Percentiles rank a stretch among this genome's conserved stretches.
phyloP scores from a whole-genome alignment of 805 yeast genomes.

The Candida awuae region DNA sequence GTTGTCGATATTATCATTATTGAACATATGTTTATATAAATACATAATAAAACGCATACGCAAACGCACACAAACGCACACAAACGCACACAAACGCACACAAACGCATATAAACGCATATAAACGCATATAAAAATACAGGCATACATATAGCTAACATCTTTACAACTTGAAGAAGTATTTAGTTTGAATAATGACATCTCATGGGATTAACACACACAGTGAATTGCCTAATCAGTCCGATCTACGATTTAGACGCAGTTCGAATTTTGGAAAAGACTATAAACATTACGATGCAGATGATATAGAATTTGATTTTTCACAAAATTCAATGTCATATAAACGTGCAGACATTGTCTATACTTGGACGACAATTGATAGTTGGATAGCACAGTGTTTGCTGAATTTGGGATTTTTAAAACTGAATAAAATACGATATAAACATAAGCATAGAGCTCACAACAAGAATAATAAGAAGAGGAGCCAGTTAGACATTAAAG shows the following conservation, averaged over 20 bases:
- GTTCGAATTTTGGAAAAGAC: not conserved
- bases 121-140: no score
- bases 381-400: not conserved
- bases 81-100: no score
- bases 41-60: no score
- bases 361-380: not conserved
- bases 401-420: not conserved
- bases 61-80: no score
- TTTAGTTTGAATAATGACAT: no score
- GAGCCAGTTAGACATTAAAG: not conserved
- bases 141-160: no score
- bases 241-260: not conserved
- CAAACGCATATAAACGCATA: no score
- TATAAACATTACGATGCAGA: not conserved
- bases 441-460: not conserved
- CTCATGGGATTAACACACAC: no score
- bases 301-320: not conserved
- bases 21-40: no score
- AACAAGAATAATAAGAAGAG: not conserved
- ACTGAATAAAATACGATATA: slow-evolving; percentile 1
- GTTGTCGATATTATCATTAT: no score
- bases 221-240: not conserved
- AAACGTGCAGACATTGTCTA: not conserved
- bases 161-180: no score
- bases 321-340: not conserved